phyloP scores from a whole-genome alignment of 768 basidiomycete genomes.

The Daedaleopsis nitida region DNA sequence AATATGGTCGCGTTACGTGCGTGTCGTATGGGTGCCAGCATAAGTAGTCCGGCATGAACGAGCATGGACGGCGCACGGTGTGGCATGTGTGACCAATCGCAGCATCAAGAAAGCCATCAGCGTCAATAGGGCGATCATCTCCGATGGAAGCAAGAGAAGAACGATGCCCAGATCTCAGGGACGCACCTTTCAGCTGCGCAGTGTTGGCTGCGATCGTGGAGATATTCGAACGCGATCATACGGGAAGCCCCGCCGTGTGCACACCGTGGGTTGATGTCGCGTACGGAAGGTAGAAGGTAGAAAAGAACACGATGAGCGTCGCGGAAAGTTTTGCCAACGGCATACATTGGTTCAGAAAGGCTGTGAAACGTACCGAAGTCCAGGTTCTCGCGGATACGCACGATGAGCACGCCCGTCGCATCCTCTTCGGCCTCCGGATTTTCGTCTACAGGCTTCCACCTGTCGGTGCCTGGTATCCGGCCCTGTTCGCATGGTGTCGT shows the following conservation, averaged over 20 bases:
- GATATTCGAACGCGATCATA: background rate
- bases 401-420: conserved; percentile 79
- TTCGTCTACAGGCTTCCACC: conserved; percentile 91
- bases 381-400: conserved; percentile 86
- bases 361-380: conserved; percentile 72
- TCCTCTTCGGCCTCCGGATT: conserved; percentile 83
- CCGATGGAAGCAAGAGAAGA: background rate
- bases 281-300: background rate
- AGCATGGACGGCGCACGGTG: background rate
- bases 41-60: too few species aligned
- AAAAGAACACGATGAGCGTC: background rate
- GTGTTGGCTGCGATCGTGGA: conserved; percentile 70
- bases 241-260: too few species aligned
- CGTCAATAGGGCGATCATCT: conserved; percentile 3
- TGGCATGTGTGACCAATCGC: background rate
- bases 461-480: conserved; percentile 82
- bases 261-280: background rate
- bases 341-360: background rate
- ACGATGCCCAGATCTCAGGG: background rate
- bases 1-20: too few species aligned
- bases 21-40: too few species aligned
- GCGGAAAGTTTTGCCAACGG: background rate
- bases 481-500: conserved; percentile 49
- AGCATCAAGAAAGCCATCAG: conserved; percentile 7
- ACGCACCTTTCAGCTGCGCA: conserved; percentile 83